These are phyloP conservation scores for Mortierella sp. DNA, from an alignment of 371 early-diverging fungal genomes.

Conservation along the genomic window DNA sequence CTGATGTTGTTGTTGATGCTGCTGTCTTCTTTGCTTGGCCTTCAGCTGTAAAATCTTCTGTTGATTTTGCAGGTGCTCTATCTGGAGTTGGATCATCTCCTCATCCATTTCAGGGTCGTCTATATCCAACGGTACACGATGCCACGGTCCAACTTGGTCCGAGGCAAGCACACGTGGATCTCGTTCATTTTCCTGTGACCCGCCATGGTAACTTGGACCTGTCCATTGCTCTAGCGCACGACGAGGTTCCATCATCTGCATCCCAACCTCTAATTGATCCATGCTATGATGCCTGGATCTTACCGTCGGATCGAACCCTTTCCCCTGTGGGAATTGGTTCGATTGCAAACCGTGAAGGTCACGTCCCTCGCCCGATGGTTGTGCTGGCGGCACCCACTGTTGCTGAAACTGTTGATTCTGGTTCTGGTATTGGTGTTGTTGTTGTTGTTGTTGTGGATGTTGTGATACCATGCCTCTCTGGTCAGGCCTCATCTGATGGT, in stretches of 20 bases:
- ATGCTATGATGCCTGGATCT: neutral
- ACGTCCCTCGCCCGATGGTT: no score
- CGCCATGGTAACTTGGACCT: no score
- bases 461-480: neutral
- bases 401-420: neutral
- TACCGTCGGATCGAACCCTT: neutral
- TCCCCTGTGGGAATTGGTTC: neutral
- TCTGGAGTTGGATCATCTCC: neutral
- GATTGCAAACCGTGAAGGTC: no score
- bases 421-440: constrained; percentile 4
- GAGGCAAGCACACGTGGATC: no score
- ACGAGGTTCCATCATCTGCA: no score
- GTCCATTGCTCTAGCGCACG: no score
- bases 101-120: neutral
- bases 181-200: no score
- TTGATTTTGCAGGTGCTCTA: constrained; percentile 4
- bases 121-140: no score
- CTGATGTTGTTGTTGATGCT: neutral
- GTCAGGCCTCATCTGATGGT: neutral
- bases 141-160: no score
- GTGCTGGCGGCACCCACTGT: neutral
- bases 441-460: neutral
- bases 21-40: neutral
- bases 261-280: neutral
- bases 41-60: neutral